These are phyloP conservation scores for Talaromyces rugulosus DNA, from an alignment of 2,329 filamentous ascomycete species.

Conservation along the genomic window DNA sequence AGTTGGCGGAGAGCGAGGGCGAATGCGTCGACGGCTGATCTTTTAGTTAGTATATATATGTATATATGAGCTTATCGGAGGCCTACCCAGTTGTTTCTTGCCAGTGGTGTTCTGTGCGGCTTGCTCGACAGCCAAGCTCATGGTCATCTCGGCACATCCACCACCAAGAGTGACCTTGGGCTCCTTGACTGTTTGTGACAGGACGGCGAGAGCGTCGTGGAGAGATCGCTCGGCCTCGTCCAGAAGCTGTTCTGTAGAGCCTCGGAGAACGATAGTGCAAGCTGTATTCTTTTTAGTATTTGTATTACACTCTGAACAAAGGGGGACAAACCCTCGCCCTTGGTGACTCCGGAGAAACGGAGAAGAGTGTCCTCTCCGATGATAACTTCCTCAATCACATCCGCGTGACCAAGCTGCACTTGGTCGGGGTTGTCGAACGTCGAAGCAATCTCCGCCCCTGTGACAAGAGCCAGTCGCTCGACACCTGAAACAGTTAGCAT, in stretches of 20 bases:
- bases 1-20: slow-evolving; percentile 85
- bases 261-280: slow-evolving; percentile 93
- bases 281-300: slow-evolving; percentile 62
- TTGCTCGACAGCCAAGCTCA: slow-evolving; percentile 95
- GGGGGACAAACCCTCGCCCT: slow-evolving; percentile 11
- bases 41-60: not conserved
- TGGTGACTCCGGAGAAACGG: slow-evolving; percentile 89
- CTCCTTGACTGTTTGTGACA: slow-evolving; percentile 94
- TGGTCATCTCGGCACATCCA: slow-evolving; percentile 96
- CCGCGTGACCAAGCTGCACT: slow-evolving; percentile 92
- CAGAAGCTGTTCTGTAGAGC: slow-evolving; percentile 92
- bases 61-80: too few relatives aligned
- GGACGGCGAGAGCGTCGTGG: slow-evolving; percentile 91
- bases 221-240: slow-evolving; percentile 95
- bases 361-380: slow-evolving; percentile 97
- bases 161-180: slow-evolving; percentile 91
- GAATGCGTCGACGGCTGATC: slow-evolving; percentile 74
- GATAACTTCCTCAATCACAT: slow-evolving; percentile 94
- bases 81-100: slow-evolving; percentile 72
- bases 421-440: slow-evolving; percentile 98
- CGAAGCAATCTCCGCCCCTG: slow-evolving; percentile 92
- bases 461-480: slow-evolving; percentile 89
- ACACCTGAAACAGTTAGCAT: slow-evolving; percentile 44
- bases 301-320: not conserved
- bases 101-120: slow-evolving; percentile 91